Base-by-base conservation (phyloP, 2,329 filamentous ascomycete genomes). In the Fusarium sp. region DNA sequence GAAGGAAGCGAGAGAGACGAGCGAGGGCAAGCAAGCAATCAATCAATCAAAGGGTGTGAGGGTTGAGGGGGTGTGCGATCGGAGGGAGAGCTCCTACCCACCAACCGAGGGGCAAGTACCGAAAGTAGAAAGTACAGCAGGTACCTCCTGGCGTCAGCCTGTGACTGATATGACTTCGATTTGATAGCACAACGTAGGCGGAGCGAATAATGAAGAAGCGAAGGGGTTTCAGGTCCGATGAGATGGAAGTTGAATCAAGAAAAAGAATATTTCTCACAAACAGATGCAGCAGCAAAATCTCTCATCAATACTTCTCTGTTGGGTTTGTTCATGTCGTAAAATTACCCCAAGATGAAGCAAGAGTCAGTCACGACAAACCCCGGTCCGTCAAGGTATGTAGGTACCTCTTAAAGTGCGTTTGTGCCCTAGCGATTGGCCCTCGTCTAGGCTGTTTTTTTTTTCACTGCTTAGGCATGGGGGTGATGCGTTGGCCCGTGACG, bases 1-100 rank as follows among this genome's bases (percentile, higher is more conserved):
- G 34, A 33, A 14, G 59, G 23, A 67, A 55, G 42, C 10, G 53
- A 64, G 61, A 56, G 56, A 18, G 42, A 44, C 16, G 33, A 36
- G 44, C 40, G 27, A 58, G 20, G 40, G 58, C 51, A 8, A 57
- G 42, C 53, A 38, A 69, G 44, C 61, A 58, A 61, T 53, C 66
- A 69, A 53, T 67, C 66, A 69, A 53, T 51, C 61, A 59, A 40
- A 68, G 66, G 69, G 69, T 64, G 60, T 63, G 66, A 70, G 62
- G 20, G 10, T 29, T 38, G 56, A 50, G 53, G 65, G 68, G 68
- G 68, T 66, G 68, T 70, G 68, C 68, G 68, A 70, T 70, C 64
- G 64, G 59, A 69, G 57, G 69, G 44, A 53, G 31, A 59, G 57
- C 57, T 59, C 57, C 57, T 31, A 50, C 46, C 44, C 27, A 54